phyloP scores from a whole-genome alignment of 805 yeast genomes.

The Candida montana region DNA sequence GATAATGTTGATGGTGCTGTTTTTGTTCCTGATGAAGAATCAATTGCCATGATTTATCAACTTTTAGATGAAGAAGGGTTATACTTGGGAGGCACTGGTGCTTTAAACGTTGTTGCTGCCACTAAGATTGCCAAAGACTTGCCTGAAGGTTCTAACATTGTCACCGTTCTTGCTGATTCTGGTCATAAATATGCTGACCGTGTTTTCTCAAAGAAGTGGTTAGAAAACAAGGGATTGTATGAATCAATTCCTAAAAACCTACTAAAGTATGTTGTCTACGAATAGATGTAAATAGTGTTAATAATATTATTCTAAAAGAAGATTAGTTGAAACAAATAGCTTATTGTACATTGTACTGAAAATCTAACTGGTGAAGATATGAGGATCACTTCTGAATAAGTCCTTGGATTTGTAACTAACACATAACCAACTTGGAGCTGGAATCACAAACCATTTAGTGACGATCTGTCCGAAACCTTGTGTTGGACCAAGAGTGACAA shows the following conservation, averaged over 20 bases:
- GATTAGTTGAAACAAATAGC: too few species aligned
- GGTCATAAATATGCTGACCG: conserved; percentile 87
- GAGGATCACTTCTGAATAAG: conserved; percentile 10
- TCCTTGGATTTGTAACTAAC: conserved; percentile 17
- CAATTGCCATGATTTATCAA: conserved; percentile 79
- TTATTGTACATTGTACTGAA: too few species aligned
- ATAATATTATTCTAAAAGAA: too few species aligned
- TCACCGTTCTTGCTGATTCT: conserved; percentile 84
- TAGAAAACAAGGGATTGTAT: conserved; percentile 60
- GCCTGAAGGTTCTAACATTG: conserved; percentile 78
- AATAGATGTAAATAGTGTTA: conserved; percentile 11
- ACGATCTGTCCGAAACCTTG: conserved; percentile 25
- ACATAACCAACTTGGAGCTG: conserved; percentile 19
- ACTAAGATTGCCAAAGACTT: conserved; percentile 63
- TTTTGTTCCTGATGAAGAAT: conserved; percentile 69
- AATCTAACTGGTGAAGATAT: too few species aligned
- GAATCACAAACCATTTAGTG: conserved; percentile 19
- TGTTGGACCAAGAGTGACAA: conserved; percentile 23
- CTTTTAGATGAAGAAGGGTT: conserved; percentile 86
- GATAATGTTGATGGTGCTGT: conserved; percentile 76
- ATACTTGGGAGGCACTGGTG: conserved; percentile 86
- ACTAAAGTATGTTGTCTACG: conserved; percentile 55
- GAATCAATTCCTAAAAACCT: conserved; percentile 65
- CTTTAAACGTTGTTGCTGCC: conserved; percentile 89
- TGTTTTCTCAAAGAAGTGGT: conserved; percentile 73